A percentile compares a stretch with the other conserved stretches of the same genome.
These are phyloP conservation scores for Madurella fahalii DNA, from an alignment of 2,329 filamentous ascomycete species.

Conservation along the genomic window DNA sequence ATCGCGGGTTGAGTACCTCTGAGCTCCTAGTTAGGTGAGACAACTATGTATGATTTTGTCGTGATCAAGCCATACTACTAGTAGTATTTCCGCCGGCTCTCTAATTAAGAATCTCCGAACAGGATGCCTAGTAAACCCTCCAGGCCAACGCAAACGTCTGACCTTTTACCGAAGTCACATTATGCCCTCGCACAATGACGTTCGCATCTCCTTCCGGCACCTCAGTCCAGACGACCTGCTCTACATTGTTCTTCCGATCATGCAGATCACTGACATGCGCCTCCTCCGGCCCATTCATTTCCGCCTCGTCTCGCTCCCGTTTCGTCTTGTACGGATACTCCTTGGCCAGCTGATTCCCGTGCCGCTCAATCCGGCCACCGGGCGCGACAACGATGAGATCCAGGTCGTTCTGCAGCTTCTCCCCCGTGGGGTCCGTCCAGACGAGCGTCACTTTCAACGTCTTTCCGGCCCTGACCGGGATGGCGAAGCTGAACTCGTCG, in stretches of 20 bases:
- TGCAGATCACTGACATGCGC: not conserved
- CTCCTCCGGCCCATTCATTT: too few species aligned
- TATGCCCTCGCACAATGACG: not conserved
- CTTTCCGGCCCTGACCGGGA: not conserved
- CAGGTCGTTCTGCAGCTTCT: not conserved
- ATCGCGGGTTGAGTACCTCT: too few species aligned
- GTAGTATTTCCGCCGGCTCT: too few species aligned
- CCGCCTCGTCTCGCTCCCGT: too few species aligned
- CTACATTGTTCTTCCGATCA: constrained; percentile 4
- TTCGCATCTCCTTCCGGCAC: not conserved
- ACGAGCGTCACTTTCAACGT: constrained; percentile 1
- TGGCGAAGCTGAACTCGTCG: too few species aligned
- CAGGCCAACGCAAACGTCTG: constrained; percentile 1
- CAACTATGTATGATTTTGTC: too few species aligned
- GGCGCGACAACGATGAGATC: not conserved
- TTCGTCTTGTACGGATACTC: not conserved
- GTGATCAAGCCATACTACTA: too few species aligned
- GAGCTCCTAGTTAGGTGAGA: too few species aligned
- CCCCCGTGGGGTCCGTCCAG: not conserved
- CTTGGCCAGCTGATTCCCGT: not conserved
- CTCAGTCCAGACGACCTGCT: not conserved
- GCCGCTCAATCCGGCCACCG: not conserved
- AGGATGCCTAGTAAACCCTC: not conserved
- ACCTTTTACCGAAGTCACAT: not conserved
- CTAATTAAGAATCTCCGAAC: not conserved